phyloP scores from a whole-genome alignment of 2,329 filamentous ascomycete genomes.

The Sporothrix brasiliensis region DNA sequence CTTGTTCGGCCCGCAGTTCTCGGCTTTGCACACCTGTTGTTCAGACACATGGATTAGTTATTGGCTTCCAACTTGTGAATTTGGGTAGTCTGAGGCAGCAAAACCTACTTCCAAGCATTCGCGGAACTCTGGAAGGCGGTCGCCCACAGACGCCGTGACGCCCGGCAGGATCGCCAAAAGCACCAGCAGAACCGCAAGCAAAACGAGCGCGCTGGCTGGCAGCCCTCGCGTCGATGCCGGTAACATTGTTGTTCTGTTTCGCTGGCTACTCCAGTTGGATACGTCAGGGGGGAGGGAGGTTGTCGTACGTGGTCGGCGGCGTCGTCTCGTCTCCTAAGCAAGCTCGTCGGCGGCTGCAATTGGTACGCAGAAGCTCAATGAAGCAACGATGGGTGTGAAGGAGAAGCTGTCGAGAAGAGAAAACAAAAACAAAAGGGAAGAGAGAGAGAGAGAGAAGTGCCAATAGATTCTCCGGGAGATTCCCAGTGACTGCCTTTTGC shows the following conservation, averaged over 20 bases:
- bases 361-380: not conserved
- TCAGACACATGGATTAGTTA: not conserved
- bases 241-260: not conserved
- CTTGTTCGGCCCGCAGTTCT: slow-evolving; percentile 74
- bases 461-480: not conserved
- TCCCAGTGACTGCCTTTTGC: not conserved
- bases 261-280: not conserved
- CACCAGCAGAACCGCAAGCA: slow-evolving; percentile 24
- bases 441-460: not conserved
- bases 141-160: slow-evolving; percentile 75
- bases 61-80: too few species aligned
- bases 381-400: not conserved
- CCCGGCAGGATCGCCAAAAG: slow-evolving; percentile 46
- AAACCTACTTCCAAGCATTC: slow-evolving; percentile 76
- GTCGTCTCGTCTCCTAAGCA: not conserved
- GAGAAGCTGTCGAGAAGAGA: not conserved
- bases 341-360: not conserved
- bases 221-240: slow-evolving; percentile 10
- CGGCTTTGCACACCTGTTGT: slow-evolving; percentile 70
- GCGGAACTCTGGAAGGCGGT: slow-evolving; percentile 82
- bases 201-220: slow-evolving; percentile 17
- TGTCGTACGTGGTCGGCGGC: not conserved
- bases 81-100: not conserved
- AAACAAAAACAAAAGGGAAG: too few species aligned
- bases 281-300: not conserved